These are phyloP conservation scores for Phytopythium mirpurense DNA, from an alignment of 352 stramenopile genomes.

Conservation along the genomic window DNA sequence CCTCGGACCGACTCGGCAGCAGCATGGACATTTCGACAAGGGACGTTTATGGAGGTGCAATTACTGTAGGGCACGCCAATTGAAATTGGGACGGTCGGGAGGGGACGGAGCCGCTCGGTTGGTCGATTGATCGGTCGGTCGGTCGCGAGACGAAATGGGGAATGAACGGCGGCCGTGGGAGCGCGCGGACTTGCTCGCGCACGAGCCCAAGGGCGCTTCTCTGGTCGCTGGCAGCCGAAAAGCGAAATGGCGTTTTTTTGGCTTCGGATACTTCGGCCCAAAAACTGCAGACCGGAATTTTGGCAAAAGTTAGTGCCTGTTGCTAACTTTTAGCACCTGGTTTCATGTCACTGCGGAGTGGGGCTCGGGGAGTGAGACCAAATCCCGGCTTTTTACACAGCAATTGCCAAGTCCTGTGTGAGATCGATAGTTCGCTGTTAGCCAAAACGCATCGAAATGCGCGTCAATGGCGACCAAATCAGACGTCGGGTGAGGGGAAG, in stretches of 20 bases:
- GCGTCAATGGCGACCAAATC: background rate
- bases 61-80: background rate
- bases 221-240: background rate
- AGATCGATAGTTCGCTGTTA: no score
- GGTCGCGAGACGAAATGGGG: background rate
- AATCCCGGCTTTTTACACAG: background rate
- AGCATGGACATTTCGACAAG: conserved; percentile 2
- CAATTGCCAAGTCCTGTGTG: background rate
- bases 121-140: no score
- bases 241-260: background rate
- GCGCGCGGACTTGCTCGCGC: background rate
- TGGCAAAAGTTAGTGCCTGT: background rate
- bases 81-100: background rate
- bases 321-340: background rate
- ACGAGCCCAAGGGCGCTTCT: no score
- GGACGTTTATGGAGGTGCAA: conserved; percentile 1
- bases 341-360: conserved; percentile 1
- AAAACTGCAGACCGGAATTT: background rate
- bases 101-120: background rate
- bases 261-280: background rate
- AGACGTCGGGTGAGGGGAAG: conserved; percentile 3
- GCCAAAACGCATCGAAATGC: background rate
- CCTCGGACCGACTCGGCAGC: background rate
- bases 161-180: background rate
- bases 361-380: background rate